Evolutionary conservation across 2,329 filamentous ascomycete species (phyloP).

Genomic region (Chrysoporthe austroafricana): DNA sequence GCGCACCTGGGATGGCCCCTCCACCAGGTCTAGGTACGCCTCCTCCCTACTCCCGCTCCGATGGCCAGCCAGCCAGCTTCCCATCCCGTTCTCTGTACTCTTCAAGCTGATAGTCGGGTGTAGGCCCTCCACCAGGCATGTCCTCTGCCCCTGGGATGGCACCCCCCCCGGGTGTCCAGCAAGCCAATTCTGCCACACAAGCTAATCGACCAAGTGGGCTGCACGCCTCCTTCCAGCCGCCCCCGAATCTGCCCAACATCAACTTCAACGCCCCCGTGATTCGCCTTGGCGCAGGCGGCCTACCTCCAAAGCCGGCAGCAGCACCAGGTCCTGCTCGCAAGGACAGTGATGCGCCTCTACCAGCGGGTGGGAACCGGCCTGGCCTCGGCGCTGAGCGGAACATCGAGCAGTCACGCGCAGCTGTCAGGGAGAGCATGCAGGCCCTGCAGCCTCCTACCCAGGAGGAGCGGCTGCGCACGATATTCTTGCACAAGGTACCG

Average conservation of each 20-base stretch:
- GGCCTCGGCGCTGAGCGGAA: slow-evolving; percentile 66
- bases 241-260: slow-evolving; percentile 92
- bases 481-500: slow-evolving; percentile 87
- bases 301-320: slow-evolving; percentile 63
- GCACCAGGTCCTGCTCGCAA: slow-evolving; percentile 47
- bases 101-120: slow-evolving; percentile 26
- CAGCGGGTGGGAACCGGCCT: slow-evolving; percentile 45
- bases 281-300: slow-evolving; percentile 73
- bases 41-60: slow-evolving; percentile 8
- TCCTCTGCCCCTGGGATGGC: slow-evolving; percentile 79
- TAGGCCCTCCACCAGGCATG: slow-evolving; percentile 80
- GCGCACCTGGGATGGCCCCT: slow-evolving; percentile 71
- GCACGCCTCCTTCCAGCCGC: slow-evolving; percentile 83
- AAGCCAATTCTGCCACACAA: slow-evolving; percentile 69
- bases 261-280: slow-evolving; percentile 98
- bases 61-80: background rate
- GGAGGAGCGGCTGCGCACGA: slow-evolving; percentile 89
- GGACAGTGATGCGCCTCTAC: slow-evolving; percentile 48
- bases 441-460: slow-evolving; percentile 78
- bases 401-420: slow-evolving; percentile 68
- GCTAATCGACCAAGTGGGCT: slow-evolving; percentile 80
- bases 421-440: slow-evolving; percentile 70
- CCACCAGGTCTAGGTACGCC: slow-evolving; percentile 81
- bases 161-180: slow-evolving; percentile 77
- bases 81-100: slow-evolving; percentile 4